Conservation (phyloP, 2,329 filamentous ascomycete genomes). For the Aspergillus sp. region DNA sequence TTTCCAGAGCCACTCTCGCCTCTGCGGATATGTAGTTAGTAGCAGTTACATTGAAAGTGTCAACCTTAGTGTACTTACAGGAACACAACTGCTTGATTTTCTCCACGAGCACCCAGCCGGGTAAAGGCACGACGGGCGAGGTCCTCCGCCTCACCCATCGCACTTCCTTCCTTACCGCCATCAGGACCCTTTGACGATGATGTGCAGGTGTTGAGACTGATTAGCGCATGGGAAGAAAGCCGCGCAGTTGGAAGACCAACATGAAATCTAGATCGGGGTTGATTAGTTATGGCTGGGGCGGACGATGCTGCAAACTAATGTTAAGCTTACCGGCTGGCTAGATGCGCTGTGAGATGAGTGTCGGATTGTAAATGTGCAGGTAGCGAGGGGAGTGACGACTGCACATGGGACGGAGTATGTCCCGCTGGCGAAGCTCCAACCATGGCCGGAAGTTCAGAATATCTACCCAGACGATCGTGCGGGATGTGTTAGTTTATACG, state of each 20-base stretch:
- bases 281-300: constrained; percentile 12
- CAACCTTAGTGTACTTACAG: constrained; percentile 65
- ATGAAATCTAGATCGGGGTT: constrained; percentile 80
- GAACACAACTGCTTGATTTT: constrained; percentile 92
- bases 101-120: constrained; percentile 81
- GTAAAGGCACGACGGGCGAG: constrained; percentile 85
- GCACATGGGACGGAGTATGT: constrained; percentile 65
- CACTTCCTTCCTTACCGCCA: constrained; percentile 89
- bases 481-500: background rate
- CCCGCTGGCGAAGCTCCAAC: constrained; percentile 44
- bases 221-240: constrained; percentile 87
- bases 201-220: constrained; percentile 93
- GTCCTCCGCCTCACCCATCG: constrained; percentile 90
- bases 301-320: background rate
- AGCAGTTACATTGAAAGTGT: background rate
- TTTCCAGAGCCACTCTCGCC: constrained; percentile 97
- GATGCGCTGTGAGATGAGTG: constrained; percentile 56
- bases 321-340: constrained; percentile 52
- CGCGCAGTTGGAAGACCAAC: constrained; percentile 84
- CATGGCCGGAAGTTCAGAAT: constrained; percentile 37
- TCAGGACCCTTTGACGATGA: constrained; percentile 85
- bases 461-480: constrained; percentile 16
- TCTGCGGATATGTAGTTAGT: constrained; percentile 55
- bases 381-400: constrained; percentile 85
- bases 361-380: constrained; percentile 68